phyloP scores from a whole-genome alignment of 73 alveolate genomes.

The Paramecium sonneborni region DNA sequence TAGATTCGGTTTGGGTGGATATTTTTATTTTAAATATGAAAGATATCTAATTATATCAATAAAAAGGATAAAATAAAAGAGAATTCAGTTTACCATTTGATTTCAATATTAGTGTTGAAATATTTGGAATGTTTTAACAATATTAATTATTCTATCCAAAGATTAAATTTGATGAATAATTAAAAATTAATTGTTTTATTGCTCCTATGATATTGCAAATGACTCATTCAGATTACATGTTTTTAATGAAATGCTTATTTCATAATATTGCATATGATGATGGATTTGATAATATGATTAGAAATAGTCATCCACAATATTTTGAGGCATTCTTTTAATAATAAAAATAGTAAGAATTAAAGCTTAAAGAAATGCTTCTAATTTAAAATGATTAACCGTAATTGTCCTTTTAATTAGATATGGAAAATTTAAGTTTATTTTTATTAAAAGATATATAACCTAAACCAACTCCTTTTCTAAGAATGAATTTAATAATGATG shows the following conservation, averaged over 20 bases:
- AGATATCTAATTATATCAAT: conserved; percentile 10
- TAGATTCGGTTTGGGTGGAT: conserved; percentile 42
- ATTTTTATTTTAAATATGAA: conserved; percentile 24
- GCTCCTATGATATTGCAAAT: conserved; percentile 58
- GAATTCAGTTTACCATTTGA: conserved; percentile 61
- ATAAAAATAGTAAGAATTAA: background rate
- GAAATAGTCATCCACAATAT: background rate
- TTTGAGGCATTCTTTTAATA: conserved; percentile 31
- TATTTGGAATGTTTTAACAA: background rate
- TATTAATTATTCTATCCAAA: conserved; percentile 43
- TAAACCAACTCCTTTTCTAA: conserved; percentile 24
- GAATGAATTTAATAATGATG: conserved; percentile 20
- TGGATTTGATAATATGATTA: conserved; percentile 63
- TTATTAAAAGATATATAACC: conserved; percentile 2
- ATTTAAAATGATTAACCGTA: background rate
- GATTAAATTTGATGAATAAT: conserved; percentile 13
- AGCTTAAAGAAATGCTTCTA: background rate
- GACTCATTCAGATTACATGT: conserved; percentile 58
- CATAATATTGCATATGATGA: conserved; percentile 68
- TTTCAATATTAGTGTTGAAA: conserved; percentile 50
- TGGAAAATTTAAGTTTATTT: conserved; percentile 49
- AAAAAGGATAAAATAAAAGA: background rate
- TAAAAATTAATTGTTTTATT: background rate
- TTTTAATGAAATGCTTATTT: conserved; percentile 61
- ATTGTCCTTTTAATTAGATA: conserved; percentile 43